These are phyloP conservation scores for Aethionema arabicum DNA, from an alignment of 345 rosid species.

Conservation along the genomic window DNA sequence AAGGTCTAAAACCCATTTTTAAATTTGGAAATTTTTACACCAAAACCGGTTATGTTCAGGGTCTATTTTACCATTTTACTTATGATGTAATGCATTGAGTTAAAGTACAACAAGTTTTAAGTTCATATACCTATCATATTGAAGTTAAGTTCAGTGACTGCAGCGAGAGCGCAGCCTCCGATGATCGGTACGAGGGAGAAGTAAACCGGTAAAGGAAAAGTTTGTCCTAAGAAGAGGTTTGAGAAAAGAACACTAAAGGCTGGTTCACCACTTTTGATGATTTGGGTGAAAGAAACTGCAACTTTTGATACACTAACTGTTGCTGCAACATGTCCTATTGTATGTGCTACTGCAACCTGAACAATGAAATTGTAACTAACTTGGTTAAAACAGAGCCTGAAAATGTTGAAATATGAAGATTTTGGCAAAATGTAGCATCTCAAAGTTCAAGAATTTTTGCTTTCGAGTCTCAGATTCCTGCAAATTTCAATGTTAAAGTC, in stretches of 20 bases:
- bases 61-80: not conserved
- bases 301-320: constrained; percentile 98
- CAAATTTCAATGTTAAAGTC: too few species aligned
- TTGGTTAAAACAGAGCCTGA: not conserved
- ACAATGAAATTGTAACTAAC: constrained; percentile 8
- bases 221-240: constrained; percentile 70
- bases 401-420: not conserved
- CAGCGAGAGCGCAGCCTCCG: constrained; percentile 93
- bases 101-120: not conserved
- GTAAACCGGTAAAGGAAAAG: constrained; percentile 74
- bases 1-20: too few species aligned
- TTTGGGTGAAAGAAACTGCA: constrained; percentile 95
- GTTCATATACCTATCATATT: constrained; percentile 68
- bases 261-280: constrained; percentile 95
- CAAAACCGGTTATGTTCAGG: too few species aligned
- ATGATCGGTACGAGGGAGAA: constrained; percentile 83
- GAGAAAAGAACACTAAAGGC: constrained; percentile 89
- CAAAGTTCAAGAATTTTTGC: not conserved
- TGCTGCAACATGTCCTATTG: constrained; percentile 98
- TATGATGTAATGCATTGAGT: not conserved
- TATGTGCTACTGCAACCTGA: constrained; percentile 95
- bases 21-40: too few species aligned
- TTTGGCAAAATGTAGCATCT: constrained; percentile 14
- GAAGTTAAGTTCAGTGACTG: constrained; percentile 90
- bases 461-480: too few species aligned